phyloP scores from a whole-genome alignment of 2,329 filamentous ascomycete genomes.

The Hypoxylon sp. region DNA sequence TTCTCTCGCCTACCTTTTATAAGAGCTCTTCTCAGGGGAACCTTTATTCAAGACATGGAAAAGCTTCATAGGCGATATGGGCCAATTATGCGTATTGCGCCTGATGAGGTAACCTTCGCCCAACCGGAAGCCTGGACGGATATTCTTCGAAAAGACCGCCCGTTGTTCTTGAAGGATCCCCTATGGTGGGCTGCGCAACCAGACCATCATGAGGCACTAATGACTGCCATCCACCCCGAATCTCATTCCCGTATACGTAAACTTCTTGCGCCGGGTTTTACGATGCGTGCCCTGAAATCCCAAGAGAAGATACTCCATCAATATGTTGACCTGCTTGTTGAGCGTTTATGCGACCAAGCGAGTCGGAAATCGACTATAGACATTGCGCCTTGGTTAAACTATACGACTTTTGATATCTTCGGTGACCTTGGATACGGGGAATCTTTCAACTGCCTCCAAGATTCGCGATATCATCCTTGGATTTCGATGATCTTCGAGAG shows the following conservation, averaged over 20 bases:
- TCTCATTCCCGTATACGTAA: conserved; percentile 48
- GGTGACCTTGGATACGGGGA: conserved; percentile 56
- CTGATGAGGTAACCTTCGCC: conserved; percentile 47
- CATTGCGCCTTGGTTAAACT: conserved; percentile 49
- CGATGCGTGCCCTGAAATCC: conserved; percentile 47
- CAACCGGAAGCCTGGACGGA: conserved; percentile 42
- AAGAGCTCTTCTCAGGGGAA: conserved; percentile 40
- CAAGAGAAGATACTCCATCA: conserved; percentile 52
- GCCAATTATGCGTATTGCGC: conserved; percentile 46
- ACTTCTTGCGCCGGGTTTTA: conserved; percentile 49
- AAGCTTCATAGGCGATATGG: conserved; percentile 46
- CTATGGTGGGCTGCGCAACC: conserved; percentile 52
- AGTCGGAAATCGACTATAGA: conserved; percentile 26
- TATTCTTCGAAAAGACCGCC: conserved; percentile 39
- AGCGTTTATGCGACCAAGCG: conserved; percentile 40
- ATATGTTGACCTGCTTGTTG: conserved; percentile 51
- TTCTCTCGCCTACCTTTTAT: conserved; percentile 45
- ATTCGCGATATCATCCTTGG: conserved; percentile 50
- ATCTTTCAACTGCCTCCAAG: conserved; percentile 53
- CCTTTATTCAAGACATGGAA: conserved; percentile 45
- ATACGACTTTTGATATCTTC: conserved; percentile 58
- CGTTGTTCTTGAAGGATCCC: conserved; percentile 51
- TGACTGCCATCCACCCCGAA: conserved; percentile 51
- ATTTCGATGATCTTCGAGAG: conserved; percentile 50
- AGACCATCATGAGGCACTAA: conserved; percentile 42